Evolutionary conservation across 1,284 basidiomycete genomes (phyloP).

Genomic region (Phellopilus nigrolimitatus): DNA sequence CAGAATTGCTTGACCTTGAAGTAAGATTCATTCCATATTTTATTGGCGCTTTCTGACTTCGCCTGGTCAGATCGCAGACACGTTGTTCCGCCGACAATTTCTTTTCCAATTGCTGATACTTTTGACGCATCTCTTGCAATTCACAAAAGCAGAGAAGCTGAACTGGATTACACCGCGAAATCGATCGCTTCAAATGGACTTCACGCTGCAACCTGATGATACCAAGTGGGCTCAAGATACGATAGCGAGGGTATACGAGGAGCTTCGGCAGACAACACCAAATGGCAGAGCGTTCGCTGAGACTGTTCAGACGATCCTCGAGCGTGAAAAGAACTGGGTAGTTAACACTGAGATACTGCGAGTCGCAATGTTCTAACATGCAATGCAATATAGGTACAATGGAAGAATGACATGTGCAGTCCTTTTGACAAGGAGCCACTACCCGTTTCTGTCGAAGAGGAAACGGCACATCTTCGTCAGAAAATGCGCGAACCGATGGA

Average conservation of each 20-base stretch:
- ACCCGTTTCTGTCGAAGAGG: slow-evolving; percentile 38
- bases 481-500: slow-evolving; percentile 50
- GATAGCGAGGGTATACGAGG: slow-evolving; percentile 57
- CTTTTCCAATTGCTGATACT: slow-evolving; percentile 83
- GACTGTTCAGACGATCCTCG: slow-evolving; percentile 62
- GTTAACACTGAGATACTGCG: slow-evolving; percentile 6
- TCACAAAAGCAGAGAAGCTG: slow-evolving; percentile 65
- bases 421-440: slow-evolving; percentile 71
- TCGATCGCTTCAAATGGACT: slow-evolving; percentile 74
- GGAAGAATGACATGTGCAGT: slow-evolving; percentile 76
- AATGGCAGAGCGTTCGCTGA: slow-evolving; percentile 71
- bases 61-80: slow-evolving; percentile 68
- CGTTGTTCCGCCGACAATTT: slow-evolving; percentile 87
- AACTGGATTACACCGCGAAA: slow-evolving; percentile 58
- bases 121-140: slow-evolving; percentile 73
- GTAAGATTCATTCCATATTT: slow-evolving; percentile 35
- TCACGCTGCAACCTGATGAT: slow-evolving; percentile 61
- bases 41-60: slow-evolving; percentile 8
- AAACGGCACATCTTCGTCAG: slow-evolving; percentile 45
- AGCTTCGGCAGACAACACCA: slow-evolving; percentile 69
- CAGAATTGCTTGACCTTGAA: slow-evolving; percentile 82
- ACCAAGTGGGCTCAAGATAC: slow-evolving; percentile 73
- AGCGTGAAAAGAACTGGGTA: slow-evolving; percentile 83
- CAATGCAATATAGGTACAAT: slow-evolving; percentile 35
- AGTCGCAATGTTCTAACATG: neutral